Percentiles rank a stretch among this genome's conserved stretches.
Conservation (phyloP, 352 stramenopile species). For the Phytophthora cajani region DNA sequence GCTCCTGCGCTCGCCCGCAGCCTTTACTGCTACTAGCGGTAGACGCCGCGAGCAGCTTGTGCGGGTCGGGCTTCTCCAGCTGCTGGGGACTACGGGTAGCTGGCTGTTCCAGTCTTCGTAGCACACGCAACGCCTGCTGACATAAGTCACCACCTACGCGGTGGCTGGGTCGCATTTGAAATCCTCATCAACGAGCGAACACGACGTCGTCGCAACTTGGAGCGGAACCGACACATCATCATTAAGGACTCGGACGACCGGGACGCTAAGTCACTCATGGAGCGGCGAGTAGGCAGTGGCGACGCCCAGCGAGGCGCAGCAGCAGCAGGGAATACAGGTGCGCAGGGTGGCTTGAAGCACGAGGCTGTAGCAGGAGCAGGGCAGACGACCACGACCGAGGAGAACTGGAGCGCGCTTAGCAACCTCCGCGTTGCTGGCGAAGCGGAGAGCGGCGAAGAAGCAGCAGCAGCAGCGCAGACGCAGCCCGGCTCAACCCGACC, state of each 20-base stretch:
- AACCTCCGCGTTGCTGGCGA: constrained; percentile 43
- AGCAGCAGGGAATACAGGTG: constrained; percentile 4
- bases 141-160: constrained; percentile 29
- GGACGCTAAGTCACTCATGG: constrained; percentile 11
- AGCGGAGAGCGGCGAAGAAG: constrained; percentile 17
- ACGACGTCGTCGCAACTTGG: constrained; percentile 12
- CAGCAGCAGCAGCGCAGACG: constrained; percentile 4
- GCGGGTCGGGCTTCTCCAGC: constrained; percentile 30
- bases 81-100: constrained; percentile 3
- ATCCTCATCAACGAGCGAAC: constrained; percentile 10
- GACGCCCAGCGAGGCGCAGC: background rate
- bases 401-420: constrained; percentile 50
- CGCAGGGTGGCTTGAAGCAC: constrained; percentile 20
- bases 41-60: background rate
- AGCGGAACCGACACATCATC: constrained; percentile 21
- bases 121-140: constrained; percentile 13
- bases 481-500: constrained; percentile 8
- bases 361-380: constrained; percentile 10
- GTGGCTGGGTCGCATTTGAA: constrained; percentile 34
- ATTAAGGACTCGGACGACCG: constrained; percentile 2
- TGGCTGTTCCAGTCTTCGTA: constrained; percentile 20
- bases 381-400: constrained; percentile 23
- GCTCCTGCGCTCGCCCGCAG: background rate
- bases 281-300: constrained; percentile 11
- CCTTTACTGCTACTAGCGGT: constrained; percentile 24